Conservation (phyloP, 139 green algal genomes). For the Chlamydomonas applanata region DNA sequence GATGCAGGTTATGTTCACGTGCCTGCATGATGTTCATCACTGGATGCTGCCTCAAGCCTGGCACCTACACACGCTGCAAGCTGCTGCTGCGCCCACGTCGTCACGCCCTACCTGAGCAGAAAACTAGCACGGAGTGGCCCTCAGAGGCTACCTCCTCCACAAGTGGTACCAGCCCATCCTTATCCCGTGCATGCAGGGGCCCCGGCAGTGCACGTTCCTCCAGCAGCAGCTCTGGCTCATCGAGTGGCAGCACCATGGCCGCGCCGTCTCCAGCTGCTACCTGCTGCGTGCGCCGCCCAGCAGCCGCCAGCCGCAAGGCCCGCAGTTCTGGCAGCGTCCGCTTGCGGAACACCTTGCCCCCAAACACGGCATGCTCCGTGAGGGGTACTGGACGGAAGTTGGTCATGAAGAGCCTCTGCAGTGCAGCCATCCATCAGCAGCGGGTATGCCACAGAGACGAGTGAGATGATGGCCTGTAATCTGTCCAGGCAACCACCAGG, state of each 20-base stretch:
- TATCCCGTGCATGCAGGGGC: constrained; percentile 30
- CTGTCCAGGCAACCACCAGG: too few relatives aligned
- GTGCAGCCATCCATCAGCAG: too few relatives aligned
- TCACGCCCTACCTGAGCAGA: constrained; percentile 55
- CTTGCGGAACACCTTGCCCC: constrained; percentile 48
- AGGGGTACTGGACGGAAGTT: constrained; percentile 82
- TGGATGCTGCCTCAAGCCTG: too few relatives aligned
- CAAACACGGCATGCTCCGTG: constrained; percentile 65
- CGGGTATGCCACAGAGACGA: too few relatives aligned
- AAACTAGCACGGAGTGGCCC: constrained; percentile 72
- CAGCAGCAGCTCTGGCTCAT: constrained; percentile 9
- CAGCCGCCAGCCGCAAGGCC: neutral
- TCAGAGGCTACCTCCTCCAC: constrained; percentile 46
- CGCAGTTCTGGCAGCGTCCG: neutral
- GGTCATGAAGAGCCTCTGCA: constrained; percentile 70
- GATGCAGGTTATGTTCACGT: too few relatives aligned
- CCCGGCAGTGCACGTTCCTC: constrained; percentile 34
- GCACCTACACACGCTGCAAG: too few relatives aligned
- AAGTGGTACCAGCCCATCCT: constrained; percentile 47
- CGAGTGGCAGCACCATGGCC: too few relatives aligned
- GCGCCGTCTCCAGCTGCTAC: neutral
- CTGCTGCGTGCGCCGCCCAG: neutral
- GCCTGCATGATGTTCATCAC: too few relatives aligned
- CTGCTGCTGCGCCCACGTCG: too few relatives aligned
- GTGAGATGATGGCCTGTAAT: too few relatives aligned